phyloP scores from a whole-genome alignment of 805 yeast species.

The Candida chilensis region DNA sequence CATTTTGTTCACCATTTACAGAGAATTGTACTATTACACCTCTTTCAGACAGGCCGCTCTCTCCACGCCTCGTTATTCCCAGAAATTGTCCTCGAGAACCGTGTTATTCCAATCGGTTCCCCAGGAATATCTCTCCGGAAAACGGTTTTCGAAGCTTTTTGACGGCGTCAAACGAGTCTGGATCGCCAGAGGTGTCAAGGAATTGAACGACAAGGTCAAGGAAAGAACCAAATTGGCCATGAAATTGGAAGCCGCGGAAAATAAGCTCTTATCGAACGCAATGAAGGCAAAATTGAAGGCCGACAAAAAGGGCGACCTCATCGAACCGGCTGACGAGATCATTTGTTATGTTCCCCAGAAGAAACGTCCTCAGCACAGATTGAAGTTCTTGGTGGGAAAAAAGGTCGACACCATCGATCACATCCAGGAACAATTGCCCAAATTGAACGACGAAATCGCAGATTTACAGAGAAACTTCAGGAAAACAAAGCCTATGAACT shows the following conservation, averaged over 20 bases:
- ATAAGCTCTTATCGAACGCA: constrained; percentile 47
- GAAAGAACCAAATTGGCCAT: constrained; percentile 52
- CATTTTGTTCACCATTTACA: constrained; percentile 63
- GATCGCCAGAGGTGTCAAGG: constrained; percentile 59
- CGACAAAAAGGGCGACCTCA: constrained; percentile 51
- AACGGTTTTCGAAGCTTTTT: constrained; percentile 54
- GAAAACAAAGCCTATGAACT: constrained; percentile 56
- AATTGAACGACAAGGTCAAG: constrained; percentile 44
- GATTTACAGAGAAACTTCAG: constrained; percentile 42
- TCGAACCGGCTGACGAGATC: constrained; percentile 38
- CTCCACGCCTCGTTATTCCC: constrained; percentile 75
- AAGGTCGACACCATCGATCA: constrained; percentile 58
- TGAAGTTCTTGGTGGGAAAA: constrained; percentile 32
- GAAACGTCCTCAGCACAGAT: constrained; percentile 55
- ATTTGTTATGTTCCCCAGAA: constrained; percentile 51
- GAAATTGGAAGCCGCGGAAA: constrained; percentile 62
- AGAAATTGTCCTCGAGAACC: constrained; percentile 66
- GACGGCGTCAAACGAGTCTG: constrained; percentile 78
- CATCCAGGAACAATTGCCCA: constrained; percentile 48
- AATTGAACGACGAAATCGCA: constrained; percentile 45
- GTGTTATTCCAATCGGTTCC: constrained; percentile 84
- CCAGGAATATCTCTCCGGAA: constrained; percentile 52
- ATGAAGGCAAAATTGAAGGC: constrained; percentile 54
- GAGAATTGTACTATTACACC: constrained; percentile 74
- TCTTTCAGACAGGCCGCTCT: constrained; percentile 71